Evolutionary conservation across 164 flowering plant genomes (phyloP).

Genomic region (Vitis cinerea): DNA sequence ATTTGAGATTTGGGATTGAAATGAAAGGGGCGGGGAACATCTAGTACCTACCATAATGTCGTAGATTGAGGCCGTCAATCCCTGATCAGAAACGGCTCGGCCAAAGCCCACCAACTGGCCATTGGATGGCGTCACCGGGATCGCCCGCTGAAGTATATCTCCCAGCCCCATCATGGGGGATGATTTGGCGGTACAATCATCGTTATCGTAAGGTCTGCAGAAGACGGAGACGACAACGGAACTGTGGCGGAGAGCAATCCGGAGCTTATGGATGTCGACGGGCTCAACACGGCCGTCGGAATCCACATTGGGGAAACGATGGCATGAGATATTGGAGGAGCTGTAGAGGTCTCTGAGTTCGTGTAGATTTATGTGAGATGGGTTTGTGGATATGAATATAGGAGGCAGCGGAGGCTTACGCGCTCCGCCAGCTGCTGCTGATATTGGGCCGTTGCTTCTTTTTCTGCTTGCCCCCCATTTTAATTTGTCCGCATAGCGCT

Average conservation of each 20-base stretch:
- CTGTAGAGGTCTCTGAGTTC: conserved; percentile 40
- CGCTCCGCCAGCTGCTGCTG: too few species aligned
- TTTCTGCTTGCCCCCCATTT: too few species aligned
- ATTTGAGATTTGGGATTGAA: background rate
- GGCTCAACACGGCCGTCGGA: conserved; percentile 25
- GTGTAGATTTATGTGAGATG: conserved; percentile 30
- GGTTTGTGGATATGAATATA: conserved; percentile 46
- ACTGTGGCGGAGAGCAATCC: conserved; percentile 48
- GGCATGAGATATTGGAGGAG: conserved; percentile 46
- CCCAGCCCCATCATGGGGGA: conserved; percentile 13
- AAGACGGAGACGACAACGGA: conserved; percentile 48
- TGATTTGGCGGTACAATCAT: background rate
- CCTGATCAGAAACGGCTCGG: conserved; percentile 57
- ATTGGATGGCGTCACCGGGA: conserved; percentile 36
- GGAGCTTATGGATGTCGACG: conserved; percentile 42
- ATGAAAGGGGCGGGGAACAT: too few species aligned
- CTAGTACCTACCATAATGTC: conserved; percentile 53
- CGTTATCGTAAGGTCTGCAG: conserved; percentile 17
- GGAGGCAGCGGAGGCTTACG: conserved; percentile 13
- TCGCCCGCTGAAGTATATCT: conserved; percentile 17
- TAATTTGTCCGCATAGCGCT: too few species aligned
- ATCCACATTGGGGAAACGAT: conserved; percentile 38
- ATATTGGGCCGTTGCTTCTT: too few species aligned
- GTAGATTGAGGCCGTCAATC: conserved; percentile 57
- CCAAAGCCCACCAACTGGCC: conserved; percentile 61